Evolutionary conservation across 2,329 filamentous ascomycete species (phyloP), one percentile per base, ranked within the genome.

Genomic region (Colletotrichum cuscutae): DNA sequence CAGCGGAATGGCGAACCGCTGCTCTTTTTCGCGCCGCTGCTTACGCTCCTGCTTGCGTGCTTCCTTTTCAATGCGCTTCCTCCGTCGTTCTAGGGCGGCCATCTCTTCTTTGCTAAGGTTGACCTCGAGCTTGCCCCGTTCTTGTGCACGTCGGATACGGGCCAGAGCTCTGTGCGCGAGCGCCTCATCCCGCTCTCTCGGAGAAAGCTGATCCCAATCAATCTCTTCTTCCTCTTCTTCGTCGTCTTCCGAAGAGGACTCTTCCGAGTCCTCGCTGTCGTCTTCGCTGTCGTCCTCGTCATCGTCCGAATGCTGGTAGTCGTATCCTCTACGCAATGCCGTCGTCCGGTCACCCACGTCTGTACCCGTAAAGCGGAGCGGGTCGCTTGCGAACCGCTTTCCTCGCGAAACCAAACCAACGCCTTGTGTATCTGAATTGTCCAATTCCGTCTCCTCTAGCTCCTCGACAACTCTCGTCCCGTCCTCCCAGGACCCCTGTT

Each of bases 71-170:
- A 91, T 84, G 71, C 92, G 89, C 80, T 91, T 89, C 74, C 89
- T 85, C 77, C 89, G 87, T 75, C 91, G 89, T 79, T 96, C 93
- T 76, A 97, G 87, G 59, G 95, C 95, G 74, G 92, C 93, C 77
- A 98, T 86, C 81, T 98, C 95, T 66, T 93, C 91, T 78, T 92
- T 89, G 77, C 89, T 95, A 75, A 98, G 88, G 80, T 92, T 93
- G 68, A 98, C 94, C 70, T 97, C 94, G 57, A 88, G 86, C 81
- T 92, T 93, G 75, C 95, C 95, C 78, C 91, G 91, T 75, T 90
- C 90, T 80, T 94, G 91, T 19, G 95, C 95, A 76, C 91, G 89
- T 75, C 92, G 90, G 79, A 98, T 97, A 76, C 94, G 92, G 77
- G 92, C 91, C 81, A 97, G 84, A 53, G 95, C 95, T 75, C 90